phyloP scores from a whole-genome alignment of 2,329 filamentous ascomycete genomes.

The Aspergillus neotritici region DNA sequence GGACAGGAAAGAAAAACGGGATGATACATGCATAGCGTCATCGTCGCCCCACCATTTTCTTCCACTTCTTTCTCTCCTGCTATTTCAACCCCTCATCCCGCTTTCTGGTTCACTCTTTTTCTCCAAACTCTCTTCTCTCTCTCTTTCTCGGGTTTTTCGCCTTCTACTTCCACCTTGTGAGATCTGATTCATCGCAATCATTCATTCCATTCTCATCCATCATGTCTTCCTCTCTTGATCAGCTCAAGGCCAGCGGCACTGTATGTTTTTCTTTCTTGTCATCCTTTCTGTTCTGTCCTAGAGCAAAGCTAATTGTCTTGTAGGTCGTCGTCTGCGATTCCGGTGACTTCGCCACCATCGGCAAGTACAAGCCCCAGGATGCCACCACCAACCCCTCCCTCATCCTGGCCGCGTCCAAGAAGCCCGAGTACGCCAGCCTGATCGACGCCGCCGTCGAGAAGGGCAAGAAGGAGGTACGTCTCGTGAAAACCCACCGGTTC shows the following conservation, averaged over 20 bases:
- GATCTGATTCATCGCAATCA: neutral
- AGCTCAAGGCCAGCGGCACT: constrained; percentile 95
- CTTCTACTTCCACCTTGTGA: too few species aligned
- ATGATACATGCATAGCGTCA: too few species aligned
- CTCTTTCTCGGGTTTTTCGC: neutral
- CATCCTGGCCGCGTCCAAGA: constrained; percentile 97
- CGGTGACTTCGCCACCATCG: constrained; percentile 85
- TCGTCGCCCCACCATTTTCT: too few species aligned
- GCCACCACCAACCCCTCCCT: constrained; percentile 99
- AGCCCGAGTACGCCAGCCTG: constrained; percentile 88
- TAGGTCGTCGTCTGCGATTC: constrained; percentile 96
- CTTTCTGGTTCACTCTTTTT: too few species aligned
- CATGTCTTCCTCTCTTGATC: constrained; percentile 89
- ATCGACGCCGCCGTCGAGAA: constrained; percentile 80
- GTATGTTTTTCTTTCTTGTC: constrained; percentile 53
- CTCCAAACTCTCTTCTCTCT: neutral
- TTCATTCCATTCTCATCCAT: constrained; percentile 15
- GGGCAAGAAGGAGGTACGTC: constrained; percentile 66
- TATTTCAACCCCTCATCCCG: neutral
- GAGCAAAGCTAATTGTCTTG: constrained; percentile 14
- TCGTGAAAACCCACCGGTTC: constrained; percentile 23
- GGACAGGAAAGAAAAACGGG: too few species aligned
- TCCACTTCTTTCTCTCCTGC: too few species aligned
- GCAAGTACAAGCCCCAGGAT: constrained; percentile 99
- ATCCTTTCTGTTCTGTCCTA: neutral